A percentile compares a stretch with the other conserved stretches of the same genome.
Evolutionary conservation across 371 early-diverging fungal species (phyloP).

Genomic region (Sporodiniella umbellata): DNA sequence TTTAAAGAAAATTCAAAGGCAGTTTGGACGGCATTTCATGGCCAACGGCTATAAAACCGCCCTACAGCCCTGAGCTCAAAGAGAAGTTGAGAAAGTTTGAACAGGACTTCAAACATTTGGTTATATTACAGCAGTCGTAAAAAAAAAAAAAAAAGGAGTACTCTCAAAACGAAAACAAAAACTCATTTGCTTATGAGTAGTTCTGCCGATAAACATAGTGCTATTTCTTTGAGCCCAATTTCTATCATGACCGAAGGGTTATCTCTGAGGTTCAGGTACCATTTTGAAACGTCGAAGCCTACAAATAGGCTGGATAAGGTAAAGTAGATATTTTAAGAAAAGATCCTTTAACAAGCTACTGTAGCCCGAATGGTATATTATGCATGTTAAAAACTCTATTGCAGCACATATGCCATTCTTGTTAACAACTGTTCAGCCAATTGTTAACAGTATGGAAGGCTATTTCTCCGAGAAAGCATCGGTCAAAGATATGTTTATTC

Average conservation of each 20-base stretch:
- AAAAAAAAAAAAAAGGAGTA: not conserved
- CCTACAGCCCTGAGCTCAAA: slow-evolving; percentile 33
- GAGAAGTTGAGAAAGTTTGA: slow-evolving; percentile 39
- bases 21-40: slow-evolving; percentile 46
- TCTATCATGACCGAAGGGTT: slow-evolving; percentile 62
- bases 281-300: slow-evolving; percentile 73
- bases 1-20: slow-evolving; percentile 41
- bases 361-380: slow-evolving; percentile 85
- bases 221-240: slow-evolving; percentile 38
- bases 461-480: slow-evolving; percentile 8
- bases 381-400: slow-evolving; percentile 64
- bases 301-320: slow-evolving; percentile 83
- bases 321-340: not conserved
- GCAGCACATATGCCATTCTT: slow-evolving; percentile 33
- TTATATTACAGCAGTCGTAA: slow-evolving; percentile 47
- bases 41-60: slow-evolving; percentile 49
- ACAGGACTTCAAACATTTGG: slow-evolving; percentile 34
- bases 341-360: not conserved
- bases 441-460: slow-evolving; percentile 7
- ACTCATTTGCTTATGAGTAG: not conserved
- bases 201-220: not conserved
- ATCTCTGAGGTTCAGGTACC: slow-evolving; percentile 70
- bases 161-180: not conserved
- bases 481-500: slow-evolving; percentile 69
- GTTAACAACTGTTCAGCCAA: slow-evolving; percentile 37